Conservation (phyloP, 1,284 basidiomycete species). For the Ceratobasidium sp. region DNA sequence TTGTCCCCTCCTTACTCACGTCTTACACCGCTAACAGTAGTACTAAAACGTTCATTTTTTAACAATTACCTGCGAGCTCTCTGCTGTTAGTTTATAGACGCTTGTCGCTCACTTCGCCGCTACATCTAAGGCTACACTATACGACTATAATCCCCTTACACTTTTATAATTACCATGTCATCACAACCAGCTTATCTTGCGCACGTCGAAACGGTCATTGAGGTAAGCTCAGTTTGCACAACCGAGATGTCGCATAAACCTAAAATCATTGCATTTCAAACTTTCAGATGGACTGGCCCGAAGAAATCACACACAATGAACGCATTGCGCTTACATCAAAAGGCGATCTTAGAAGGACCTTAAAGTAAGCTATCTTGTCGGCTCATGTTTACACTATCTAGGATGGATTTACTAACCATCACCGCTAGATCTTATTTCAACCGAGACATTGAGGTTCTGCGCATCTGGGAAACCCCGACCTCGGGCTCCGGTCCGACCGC, state of each 20-base stretch:
- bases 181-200: slow-evolving; percentile 8
- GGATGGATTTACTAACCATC: background rate
- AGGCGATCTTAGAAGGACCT: slow-evolving; percentile 20
- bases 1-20: background rate
- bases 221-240: slow-evolving; percentile 2
- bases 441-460: slow-evolving; percentile 36
- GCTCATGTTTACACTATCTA: background rate
- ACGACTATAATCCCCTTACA: background rate
- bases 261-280: background rate
- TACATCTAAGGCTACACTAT: background rate
- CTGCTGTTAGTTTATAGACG: background rate
- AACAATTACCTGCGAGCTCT: background rate
- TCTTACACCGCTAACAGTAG: background rate
- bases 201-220: slow-evolving; percentile 33
- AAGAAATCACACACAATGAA: slow-evolving; percentile 36
- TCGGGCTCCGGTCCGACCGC: slow-evolving; percentile 42
- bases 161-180: background rate
- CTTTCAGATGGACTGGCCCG: slow-evolving; percentile 36
- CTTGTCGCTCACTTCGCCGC: background rate
- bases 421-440: slow-evolving; percentile 26
- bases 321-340: slow-evolving; percentile 23
- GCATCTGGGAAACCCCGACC: slow-evolving; percentile 26
- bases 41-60: background rate
- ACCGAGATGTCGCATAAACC: background rate
- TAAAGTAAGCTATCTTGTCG: slow-evolving; percentile 8